phyloP scores from a whole-genome alignment of 345 rosid species.

The Reutealis trisperma region DNA sequence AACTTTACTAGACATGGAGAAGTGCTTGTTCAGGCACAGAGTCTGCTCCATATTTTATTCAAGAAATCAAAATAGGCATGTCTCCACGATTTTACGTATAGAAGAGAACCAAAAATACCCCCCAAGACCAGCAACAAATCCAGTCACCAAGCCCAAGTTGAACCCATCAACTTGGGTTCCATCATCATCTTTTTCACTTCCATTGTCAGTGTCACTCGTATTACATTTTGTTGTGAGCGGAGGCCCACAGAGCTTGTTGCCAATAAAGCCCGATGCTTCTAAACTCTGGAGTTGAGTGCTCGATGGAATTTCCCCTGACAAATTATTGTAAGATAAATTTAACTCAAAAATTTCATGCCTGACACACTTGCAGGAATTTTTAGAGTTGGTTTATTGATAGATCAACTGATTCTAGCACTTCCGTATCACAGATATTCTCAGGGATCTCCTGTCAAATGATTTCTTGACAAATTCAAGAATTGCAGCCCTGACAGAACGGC shows the following conservation, averaged over 20 bases:
- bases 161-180: background rate
- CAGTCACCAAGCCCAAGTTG: background rate
- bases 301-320: conserved; percentile 4
- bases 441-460: background rate
- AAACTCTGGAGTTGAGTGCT: conserved; percentile 16
- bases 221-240: conserved; percentile 2
- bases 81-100: conserved; percentile 12
- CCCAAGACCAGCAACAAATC: conserved; percentile 21
- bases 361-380: conserved; percentile 9
- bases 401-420: conserved; percentile 1
- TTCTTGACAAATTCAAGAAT: too few relatives aligned
- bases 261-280: background rate
- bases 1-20: too few relatives aligned
- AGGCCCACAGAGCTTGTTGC: conserved; percentile 3
- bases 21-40: background rate
- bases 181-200: background rate
- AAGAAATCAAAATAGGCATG: background rate
- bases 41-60: background rate
- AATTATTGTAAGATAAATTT: conserved; percentile 1
- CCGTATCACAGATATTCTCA: background rate
- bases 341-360: background rate
- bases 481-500: too few relatives aligned
- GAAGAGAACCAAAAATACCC: background rate
- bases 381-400: background rate
- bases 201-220: background rate